Conservation (phyloP, 495 filamentous ascomycete species). For the Daldinia bambusicola region DNA sequence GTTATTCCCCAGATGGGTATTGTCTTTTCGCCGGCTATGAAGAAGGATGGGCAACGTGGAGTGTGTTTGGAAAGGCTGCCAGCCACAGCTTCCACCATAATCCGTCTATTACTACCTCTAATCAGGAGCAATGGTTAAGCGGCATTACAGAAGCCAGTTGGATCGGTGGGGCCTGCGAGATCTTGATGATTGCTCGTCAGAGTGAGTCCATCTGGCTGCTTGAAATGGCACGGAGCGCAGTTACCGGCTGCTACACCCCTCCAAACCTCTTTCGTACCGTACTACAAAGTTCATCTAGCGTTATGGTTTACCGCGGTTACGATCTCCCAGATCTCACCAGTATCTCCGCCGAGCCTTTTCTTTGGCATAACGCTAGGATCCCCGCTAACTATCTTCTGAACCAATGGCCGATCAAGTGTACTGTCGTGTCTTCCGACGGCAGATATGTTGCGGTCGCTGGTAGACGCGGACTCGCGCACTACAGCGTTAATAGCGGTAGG, state of each 20-base stretch:
- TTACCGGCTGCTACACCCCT: slow-evolving; percentile 88
- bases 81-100: slow-evolving; percentile 83
- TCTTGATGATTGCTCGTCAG: slow-evolving; percentile 73
- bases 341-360: slow-evolving; percentile 88
- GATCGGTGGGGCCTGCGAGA: slow-evolving; percentile 86
- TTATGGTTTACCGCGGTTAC: slow-evolving; percentile 93
- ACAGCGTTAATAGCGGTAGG: slow-evolving; percentile 90
- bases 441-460: slow-evolving; percentile 95
- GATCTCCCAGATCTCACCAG: slow-evolving; percentile 88
- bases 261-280: slow-evolving; percentile 89
- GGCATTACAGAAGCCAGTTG: slow-evolving; percentile 81
- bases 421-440: slow-evolving; percentile 88
- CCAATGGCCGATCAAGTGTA: slow-evolving; percentile 91
- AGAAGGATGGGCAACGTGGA: slow-evolving; percentile 94
- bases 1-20: slow-evolving; percentile 95
- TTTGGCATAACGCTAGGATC: slow-evolving; percentile 93
- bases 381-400: slow-evolving; percentile 84
- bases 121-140: slow-evolving; percentile 80
- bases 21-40: slow-evolving; percentile 95
- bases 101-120: slow-evolving; percentile 66
- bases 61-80: slow-evolving; percentile 91
- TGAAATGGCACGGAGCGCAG: slow-evolving; percentile 90
- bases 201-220: slow-evolving; percentile 86
- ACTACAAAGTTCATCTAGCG: slow-evolving; percentile 83
- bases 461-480: slow-evolving; percentile 91